These are phyloP conservation scores for Tulasnella sp. DNA, from an alignment of 768 basidiomycete species.

Conservation along the genomic window DNA sequence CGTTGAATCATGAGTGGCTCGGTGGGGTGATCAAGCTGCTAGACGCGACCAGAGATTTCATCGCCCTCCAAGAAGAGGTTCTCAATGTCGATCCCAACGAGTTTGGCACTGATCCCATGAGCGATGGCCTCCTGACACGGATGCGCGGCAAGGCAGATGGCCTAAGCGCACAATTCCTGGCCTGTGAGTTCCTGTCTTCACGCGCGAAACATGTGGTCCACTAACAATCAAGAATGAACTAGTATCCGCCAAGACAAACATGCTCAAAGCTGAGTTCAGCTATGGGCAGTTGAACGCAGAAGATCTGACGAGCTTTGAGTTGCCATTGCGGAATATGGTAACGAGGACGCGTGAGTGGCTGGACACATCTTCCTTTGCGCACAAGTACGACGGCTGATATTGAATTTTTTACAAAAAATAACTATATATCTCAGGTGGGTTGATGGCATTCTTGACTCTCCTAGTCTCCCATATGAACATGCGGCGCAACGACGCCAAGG, in stretches of 20 bases:
- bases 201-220: neutral
- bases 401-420: too few relatives aligned
- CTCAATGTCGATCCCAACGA: neutral
- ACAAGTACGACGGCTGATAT: slow-evolving; percentile 3
- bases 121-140: neutral
- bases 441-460: slow-evolving; percentile 28
- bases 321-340: slow-evolving; percentile 29
- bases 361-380: neutral
- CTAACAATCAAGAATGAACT: neutral
- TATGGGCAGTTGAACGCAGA: slow-evolving; percentile 20
- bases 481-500: slow-evolving; percentile 6
- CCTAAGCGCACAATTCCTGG: neutral
- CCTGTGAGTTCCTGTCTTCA: neutral
- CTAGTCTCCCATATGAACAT: slow-evolving; percentile 19
- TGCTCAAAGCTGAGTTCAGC: slow-evolving; percentile 11
- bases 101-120: neutral
- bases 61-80: slow-evolving; percentile 3
- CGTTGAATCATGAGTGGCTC: slow-evolving; percentile 10
- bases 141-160: neutral
- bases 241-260: slow-evolving; percentile 3
- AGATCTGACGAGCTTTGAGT: slow-evolving; percentile 30
- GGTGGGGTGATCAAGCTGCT: neutral
- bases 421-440: slow-evolving; percentile 23
- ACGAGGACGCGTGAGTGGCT: slow-evolving; percentile 29
- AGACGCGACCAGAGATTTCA: neutral